Conservation (phyloP, 345 rosid species). For the Anacardium occidentale region DNA sequence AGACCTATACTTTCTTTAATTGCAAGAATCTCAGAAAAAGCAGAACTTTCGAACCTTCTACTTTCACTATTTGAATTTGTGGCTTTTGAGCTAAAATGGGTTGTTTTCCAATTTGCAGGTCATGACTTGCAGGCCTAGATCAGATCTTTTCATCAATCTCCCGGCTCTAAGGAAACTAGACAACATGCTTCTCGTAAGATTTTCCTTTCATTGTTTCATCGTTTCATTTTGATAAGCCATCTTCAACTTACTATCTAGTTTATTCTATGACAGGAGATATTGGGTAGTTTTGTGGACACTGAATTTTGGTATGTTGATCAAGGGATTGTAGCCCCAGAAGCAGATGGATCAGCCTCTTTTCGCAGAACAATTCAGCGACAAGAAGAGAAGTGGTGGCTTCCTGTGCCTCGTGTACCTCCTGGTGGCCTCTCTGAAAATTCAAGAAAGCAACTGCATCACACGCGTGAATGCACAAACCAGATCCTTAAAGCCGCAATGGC, state of each 20-base stretch:
- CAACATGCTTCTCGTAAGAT: conserved; percentile 90
- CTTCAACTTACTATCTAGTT: neutral
- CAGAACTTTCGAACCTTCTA: neutral
- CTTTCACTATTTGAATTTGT: neutral
- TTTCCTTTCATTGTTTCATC: neutral
- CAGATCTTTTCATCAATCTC: conserved; percentile 81
- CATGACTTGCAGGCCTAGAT: conserved; percentile 91
- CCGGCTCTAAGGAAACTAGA: conserved; percentile 89
- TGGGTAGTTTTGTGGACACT: conserved; percentile 65
- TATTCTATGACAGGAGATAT: conserved; percentile 53
- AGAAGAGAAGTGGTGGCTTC: conserved; percentile 99
- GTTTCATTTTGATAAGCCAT: neutral
- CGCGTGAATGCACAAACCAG: conserved; percentile 73
- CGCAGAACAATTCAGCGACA: conserved; percentile 74
- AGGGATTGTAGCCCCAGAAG: conserved; percentile 74
- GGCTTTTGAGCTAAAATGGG: neutral
- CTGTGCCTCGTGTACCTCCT: conserved; percentile 87
- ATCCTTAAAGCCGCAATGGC: conserved; percentile 97
- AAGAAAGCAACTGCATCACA: conserved; percentile 73
- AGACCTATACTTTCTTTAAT: neutral
- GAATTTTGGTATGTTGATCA: conserved; percentile 98
- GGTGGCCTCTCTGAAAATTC: conserved; percentile 76
- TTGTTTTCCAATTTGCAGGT: conserved; percentile 41
- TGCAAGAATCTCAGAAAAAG: neutral
- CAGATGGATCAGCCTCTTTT: conserved; percentile 85